Evolutionary conservation across 2,329 filamentous ascomycete genomes (phyloP), one percentile per base, ranked within the genome.

Genomic region (Ploettnerulaceae sp.): DNA sequence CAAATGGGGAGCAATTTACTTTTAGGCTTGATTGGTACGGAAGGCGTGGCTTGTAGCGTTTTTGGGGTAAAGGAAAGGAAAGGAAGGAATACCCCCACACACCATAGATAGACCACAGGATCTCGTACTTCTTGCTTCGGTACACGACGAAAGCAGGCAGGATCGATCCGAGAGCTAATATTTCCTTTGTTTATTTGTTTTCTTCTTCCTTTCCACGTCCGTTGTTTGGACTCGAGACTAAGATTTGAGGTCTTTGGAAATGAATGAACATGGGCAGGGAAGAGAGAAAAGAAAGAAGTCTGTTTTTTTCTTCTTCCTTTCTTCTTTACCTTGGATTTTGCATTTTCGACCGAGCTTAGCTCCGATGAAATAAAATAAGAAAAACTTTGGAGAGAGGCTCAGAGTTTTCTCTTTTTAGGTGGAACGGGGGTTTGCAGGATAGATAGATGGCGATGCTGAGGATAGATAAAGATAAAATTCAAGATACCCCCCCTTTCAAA

Each of bases 1-100:
- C 11, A n/a, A 7, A 39, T 11, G 36, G 22, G 24, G 22, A 15
- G 26, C 4, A 18, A 4, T n/a, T 15, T 21, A 26, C 14, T n/a
- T 14, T 37, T 25, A 24, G 35, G 22, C 15, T 14, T 21, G 35
- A 8, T 37, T 37, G 36, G 36, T 14, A 39, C 24, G 36, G 15
- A 39, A 28, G n/a, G n/a, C n/a, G n/a, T 28, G 25, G 25, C 25
- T 7, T 7, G 25, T 28, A 7, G 25, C 7, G 7, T 28, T 28
- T 28, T 12, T 28, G 25, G 25, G 9, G 36, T 7, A 39, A 17
- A 6, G 18, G 17, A 11, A 28, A 20, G 35, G 35, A 2, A 21
- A 41, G 28, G 28, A 42, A 24, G 38, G 28, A 42, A 42, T 42
- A 42, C 38, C 38, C 38, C 38, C 28, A 28, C 36, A 39, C 28